Evolutionary conservation across 2,329 filamentous ascomycete genomes (phyloP).

Genomic region (Cordyceps fumosorosea): DNA sequence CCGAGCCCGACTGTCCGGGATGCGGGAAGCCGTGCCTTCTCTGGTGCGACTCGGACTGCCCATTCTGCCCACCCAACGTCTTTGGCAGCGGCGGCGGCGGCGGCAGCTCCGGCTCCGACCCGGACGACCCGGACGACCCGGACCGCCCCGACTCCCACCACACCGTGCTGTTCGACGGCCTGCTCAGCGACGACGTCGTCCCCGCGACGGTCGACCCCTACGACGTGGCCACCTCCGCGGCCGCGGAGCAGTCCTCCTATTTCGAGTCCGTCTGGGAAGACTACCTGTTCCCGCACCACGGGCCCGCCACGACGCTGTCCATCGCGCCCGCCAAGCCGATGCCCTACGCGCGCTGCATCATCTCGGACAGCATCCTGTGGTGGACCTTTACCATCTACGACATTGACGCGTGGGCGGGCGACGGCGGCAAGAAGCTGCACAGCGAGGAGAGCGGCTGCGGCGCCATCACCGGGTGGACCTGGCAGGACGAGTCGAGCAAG

Average conservation of each 20-base stretch:
- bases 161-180: not conserved
- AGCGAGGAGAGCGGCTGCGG: slow-evolving; percentile 14
- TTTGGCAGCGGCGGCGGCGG: not conserved
- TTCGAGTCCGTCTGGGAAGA: not conserved
- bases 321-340: not conserved
- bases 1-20: not conserved
- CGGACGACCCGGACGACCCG: slow-evolving; percentile 2
- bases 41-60: slow-evolving; percentile 10
- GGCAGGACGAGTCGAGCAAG: not conserved
- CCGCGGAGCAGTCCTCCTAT: not conserved
- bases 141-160: not conserved
- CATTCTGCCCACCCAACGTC: slow-evolving; percentile 7
- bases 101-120: not conserved
- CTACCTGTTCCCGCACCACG: not conserved
- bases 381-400: slow-evolving; percentile 11
- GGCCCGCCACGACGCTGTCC: not conserved
- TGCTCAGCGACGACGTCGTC: not conserved
- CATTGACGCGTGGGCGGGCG: slow-evolving; percentile 9
- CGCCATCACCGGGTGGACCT: slow-evolving; percentile 15
- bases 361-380: not conserved
- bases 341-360: not conserved
- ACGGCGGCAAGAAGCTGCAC: slow-evolving; percentile 10
- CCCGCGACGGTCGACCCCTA: not conserved
- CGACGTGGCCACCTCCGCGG: not conserved
- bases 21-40: slow-evolving; percentile 3